Evolutionary conservation across 345 rosid genomes (phyloP).

Genomic region (Eucalyptus sp.): DNA sequence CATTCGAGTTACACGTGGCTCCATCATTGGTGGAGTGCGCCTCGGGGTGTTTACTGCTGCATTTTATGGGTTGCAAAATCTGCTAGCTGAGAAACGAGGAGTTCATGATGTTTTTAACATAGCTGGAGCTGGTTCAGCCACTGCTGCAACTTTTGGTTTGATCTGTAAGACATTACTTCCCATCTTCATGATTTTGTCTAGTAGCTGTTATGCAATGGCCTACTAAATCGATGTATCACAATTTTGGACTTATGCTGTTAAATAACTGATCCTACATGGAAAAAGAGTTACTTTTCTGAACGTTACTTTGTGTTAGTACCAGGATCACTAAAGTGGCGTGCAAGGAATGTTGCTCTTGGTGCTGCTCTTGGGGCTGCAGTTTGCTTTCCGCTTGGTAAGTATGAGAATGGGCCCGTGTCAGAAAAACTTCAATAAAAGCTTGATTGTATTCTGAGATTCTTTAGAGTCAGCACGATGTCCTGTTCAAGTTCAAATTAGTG

Average conservation of each 20-base stretch:
- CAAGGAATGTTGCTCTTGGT: slow-evolving; percentile 71
- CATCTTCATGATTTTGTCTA: not conserved
- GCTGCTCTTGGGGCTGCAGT: slow-evolving; percentile 70
- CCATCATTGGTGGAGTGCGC: slow-evolving; percentile 81
- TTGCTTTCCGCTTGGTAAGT: slow-evolving; percentile 70
- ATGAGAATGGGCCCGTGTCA: not conserved
- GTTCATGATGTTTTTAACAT: slow-evolving; percentile 73
- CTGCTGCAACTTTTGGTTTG: slow-evolving; percentile 84
- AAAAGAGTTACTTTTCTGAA: not conserved
- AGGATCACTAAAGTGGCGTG: slow-evolving; percentile 76
- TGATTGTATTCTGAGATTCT: not conserved
- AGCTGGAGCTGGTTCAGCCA: slow-evolving; percentile 91
- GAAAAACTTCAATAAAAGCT: not conserved
- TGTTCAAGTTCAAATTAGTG: not conserved
- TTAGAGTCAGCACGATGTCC: not conserved
- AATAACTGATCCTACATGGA: not conserved
- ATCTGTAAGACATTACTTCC: slow-evolving; percentile 33
- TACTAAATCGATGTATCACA: not conserved
- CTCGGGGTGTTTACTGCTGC: slow-evolving; percentile 93
- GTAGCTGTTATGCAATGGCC: not conserved
- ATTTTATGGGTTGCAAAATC: slow-evolving; percentile 61
- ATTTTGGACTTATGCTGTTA: not conserved
- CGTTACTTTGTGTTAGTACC: slow-evolving; percentile 41
- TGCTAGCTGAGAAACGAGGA: slow-evolving; percentile 73
- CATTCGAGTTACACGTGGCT: slow-evolving; percentile 69